Evolutionary conservation across 2,329 filamentous ascomycete species (phyloP).

Genomic region (Trichoderma atroviride): DNA sequence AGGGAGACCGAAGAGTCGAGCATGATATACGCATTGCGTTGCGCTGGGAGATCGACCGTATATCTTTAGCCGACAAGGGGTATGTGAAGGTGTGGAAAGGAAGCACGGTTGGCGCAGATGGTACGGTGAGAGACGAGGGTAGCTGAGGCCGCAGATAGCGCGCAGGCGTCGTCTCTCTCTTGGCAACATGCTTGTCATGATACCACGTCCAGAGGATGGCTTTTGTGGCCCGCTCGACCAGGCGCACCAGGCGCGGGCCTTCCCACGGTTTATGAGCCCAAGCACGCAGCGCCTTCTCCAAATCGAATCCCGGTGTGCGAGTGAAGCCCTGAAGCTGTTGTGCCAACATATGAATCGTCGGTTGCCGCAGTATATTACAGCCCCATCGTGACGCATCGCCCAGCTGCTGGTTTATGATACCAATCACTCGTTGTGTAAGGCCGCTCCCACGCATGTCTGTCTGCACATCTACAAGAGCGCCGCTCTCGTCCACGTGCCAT

Average conservation of each 20-base stretch:
- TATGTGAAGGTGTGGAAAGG: constrained; percentile 98
- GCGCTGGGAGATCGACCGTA: constrained; percentile 90
- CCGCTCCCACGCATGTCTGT: constrained; percentile 66
- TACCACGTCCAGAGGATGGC: constrained; percentile 85
- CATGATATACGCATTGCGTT: constrained; percentile 93
- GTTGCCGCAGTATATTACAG: constrained; percentile 64
- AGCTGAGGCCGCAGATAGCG: constrained; percentile 74
- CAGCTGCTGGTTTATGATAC: constrained; percentile 87
- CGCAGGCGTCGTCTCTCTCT: constrained; percentile 53
- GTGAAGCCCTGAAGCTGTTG: constrained; percentile 50
- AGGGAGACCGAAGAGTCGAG: constrained; percentile 81
- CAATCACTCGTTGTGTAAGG: constrained; percentile 86
- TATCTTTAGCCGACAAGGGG: constrained; percentile 85
- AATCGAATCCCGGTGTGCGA: constrained; percentile 41
- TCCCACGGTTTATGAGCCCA: constrained; percentile 85
- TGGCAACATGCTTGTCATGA: constrained; percentile 71
- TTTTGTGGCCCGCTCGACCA: constrained; percentile 83
- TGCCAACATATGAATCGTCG: constrained; percentile 54
- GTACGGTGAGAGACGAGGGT: constrained; percentile 72
- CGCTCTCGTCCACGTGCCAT: constrained; percentile 88
- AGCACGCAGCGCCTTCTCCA: constrained; percentile 47
- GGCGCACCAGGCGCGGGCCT: constrained; percentile 78
- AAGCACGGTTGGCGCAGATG: constrained; percentile 88
- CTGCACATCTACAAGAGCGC: constrained; percentile 77
- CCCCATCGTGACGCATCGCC: constrained; percentile 87